Conservation (phyloP, 257 asterid genomes). For the Solanum gracilifrons region DNA sequence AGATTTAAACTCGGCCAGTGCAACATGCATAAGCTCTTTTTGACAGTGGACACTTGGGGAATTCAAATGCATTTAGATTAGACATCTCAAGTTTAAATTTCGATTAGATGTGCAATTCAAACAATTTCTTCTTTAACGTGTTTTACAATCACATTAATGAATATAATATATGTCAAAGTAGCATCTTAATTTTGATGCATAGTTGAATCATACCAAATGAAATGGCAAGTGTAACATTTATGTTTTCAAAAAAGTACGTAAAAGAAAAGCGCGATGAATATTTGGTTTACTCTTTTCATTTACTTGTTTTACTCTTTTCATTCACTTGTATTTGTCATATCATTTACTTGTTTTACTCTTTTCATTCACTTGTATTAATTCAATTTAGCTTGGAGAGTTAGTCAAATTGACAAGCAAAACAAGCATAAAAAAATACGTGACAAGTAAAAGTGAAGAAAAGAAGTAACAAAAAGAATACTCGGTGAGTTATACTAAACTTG, state of each 20-base stretch:
- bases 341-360: no score
- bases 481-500: not conserved
- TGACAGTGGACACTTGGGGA: not conserved
- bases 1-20: not conserved
- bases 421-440: no score
- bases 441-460: not conserved
- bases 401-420: no score
- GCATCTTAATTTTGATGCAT: not conserved
- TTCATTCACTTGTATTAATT: not conserved
- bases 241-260: not conserved
- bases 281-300: no score
- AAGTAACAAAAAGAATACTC: not conserved
- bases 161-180: not conserved
- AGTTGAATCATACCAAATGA: not conserved
- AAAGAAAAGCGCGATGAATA: not conserved
- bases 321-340: not conserved
- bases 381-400: no score
- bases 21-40: not conserved
- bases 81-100: not conserved
- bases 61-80: not conserved
- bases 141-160: not conserved
- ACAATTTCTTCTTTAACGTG: not conserved
- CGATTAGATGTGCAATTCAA: not conserved
- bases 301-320: no score
- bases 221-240: not conserved